Evolutionary conservation across 176 grass and related monocot genomes (phyloP).

Genomic region (Phyllostachys edulis): DNA sequence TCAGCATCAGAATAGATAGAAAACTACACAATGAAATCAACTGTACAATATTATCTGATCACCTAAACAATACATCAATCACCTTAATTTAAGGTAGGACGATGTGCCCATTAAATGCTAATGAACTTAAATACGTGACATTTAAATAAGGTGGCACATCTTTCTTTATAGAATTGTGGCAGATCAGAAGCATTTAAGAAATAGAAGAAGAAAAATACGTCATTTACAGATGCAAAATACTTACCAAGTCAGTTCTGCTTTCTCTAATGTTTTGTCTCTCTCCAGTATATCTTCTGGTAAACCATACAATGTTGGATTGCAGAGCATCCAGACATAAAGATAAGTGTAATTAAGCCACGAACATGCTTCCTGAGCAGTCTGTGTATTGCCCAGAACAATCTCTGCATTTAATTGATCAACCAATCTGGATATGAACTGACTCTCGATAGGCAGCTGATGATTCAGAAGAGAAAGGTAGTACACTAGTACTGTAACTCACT

Average conservation of each 20-base stretch:
- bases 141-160: no score
- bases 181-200: no score
- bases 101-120: no score
- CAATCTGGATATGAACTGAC: slow-evolving; percentile 86
- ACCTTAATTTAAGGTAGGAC: no score
- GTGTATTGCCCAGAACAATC: slow-evolving; percentile 88
- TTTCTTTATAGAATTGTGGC: no score
- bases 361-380: slow-evolving; percentile 92
- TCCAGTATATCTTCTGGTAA: slow-evolving; percentile 74
- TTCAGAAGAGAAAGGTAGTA: slow-evolving; percentile 96
- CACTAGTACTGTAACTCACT: slow-evolving; percentile 96
- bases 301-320: slow-evolving; percentile 91
- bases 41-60: no score
- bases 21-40: no score
- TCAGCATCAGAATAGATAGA: neutral
- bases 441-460: slow-evolving; percentile 92
- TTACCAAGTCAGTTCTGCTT: slow-evolving; percentile 93
- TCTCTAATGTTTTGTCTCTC: slow-evolving; percentile 79
- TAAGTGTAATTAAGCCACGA: slow-evolving; percentile 92
- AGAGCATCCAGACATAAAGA: slow-evolving; percentile 84
- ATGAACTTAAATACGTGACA: no score
- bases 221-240: slow-evolving; percentile 6
- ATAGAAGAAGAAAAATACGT: no score
- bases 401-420: slow-evolving; percentile 95
- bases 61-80: no score